phyloP scores from a whole-genome alignment of 208 protist genomes.

The Acanthamoeba divionensis region DNA sequence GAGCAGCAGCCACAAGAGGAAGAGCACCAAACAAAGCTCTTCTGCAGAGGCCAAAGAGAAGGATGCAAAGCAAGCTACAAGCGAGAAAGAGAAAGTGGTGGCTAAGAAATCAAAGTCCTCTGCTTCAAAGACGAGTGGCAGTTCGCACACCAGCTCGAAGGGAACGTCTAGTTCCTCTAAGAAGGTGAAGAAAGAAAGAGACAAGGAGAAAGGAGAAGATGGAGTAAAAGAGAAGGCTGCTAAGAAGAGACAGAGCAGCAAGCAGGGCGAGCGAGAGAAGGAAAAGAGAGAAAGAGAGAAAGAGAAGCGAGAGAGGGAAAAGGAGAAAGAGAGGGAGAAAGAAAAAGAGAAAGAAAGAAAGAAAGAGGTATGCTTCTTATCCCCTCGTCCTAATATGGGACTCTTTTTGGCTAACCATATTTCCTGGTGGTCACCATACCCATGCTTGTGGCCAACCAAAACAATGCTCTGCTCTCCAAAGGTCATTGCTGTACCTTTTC shows the following conservation, averaged over 20 bases:
- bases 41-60: too few relatives aligned
- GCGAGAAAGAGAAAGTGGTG: not conserved
- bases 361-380: not conserved
- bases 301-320: not conserved
- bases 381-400: not conserved
- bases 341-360: not conserved
- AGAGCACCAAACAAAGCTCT: too few relatives aligned
- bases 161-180: not conserved
- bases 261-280: not conserved
- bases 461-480: not conserved
- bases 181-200: not conserved
- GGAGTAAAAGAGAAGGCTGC: not conserved
- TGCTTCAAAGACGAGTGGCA: not conserved
- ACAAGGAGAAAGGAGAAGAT: not conserved
- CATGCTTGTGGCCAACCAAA: not conserved
- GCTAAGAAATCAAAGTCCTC: not conserved
- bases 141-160: not conserved
- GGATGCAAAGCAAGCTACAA: too few relatives aligned
- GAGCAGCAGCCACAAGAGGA: too few relatives aligned
- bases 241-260: not conserved
- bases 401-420: not conserved
- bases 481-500: not conserved
- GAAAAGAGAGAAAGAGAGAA: not conserved
- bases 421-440: not conserved
- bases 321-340: not conserved